These are phyloP conservation scores for Pichia sp. DNA, from an alignment of 1,139 yeast genomes.

Conservation along the genomic window DNA sequence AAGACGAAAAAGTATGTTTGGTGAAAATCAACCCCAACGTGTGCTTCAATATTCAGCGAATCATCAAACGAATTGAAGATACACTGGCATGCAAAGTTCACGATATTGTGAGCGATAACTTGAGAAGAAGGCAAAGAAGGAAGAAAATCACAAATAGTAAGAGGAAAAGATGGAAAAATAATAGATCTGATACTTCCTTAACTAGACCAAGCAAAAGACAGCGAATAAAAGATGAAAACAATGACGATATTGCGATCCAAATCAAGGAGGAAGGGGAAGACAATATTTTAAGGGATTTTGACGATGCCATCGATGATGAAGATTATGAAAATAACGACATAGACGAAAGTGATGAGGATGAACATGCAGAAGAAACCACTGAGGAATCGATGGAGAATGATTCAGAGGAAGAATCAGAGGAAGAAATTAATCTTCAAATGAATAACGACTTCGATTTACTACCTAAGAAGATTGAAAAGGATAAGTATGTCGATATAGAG, in stretches of 20 bases:
- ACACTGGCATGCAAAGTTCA: conserved; percentile 13
- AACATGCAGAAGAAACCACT: neutral
- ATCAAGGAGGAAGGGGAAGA: conserved; percentile 19
- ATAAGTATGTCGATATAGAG: conserved; percentile 33
- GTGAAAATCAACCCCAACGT: conserved; percentile 28
- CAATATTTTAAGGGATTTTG: conserved; percentile 11
- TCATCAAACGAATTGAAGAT: conserved; percentile 17
- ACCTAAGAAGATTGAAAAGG: conserved; percentile 23
- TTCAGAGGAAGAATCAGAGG: conserved; percentile 20
- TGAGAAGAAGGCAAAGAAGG: neutral
- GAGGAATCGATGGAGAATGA: no score
- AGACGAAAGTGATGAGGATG: conserved; percentile 21
- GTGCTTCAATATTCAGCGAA: conserved; percentile 16
- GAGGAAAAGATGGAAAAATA: neutral
- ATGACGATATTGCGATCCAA: conserved; percentile 1
- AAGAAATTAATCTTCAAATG: conserved; percentile 20
- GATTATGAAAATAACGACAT: conserved; percentile 15
- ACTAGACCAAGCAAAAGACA: conserved; percentile 14
- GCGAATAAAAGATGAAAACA: conserved; percentile 5
- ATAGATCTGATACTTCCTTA: neutral
- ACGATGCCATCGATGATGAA: neutral
- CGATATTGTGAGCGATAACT: neutral
- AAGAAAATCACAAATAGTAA: neutral
- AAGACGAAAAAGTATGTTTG: conserved; percentile 20
- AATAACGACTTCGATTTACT: conserved; percentile 23